phyloP scores from a whole-genome alignment of 306 rosid genomes.

The Alnus glutinosa region DNA sequence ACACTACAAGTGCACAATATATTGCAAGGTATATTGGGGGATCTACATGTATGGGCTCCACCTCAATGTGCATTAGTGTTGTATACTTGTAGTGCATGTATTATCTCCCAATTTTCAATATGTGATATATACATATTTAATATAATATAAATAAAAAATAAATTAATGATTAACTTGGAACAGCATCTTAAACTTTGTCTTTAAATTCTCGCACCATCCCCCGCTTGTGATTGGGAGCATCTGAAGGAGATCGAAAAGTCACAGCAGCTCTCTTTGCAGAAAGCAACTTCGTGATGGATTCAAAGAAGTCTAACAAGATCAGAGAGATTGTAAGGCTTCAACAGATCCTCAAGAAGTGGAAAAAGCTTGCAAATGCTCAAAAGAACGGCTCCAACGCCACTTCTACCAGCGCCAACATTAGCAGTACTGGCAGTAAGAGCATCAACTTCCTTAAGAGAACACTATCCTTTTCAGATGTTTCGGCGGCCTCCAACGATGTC shows the following conservation, averaged over 20 bases:
- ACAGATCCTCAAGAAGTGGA: slow-evolving; percentile 87
- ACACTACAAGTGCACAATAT: too few species aligned
- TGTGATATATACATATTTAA: neutral
- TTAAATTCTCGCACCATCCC: slow-evolving; percentile 40
- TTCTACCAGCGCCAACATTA: neutral
- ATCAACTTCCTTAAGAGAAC: slow-evolving; percentile 44
- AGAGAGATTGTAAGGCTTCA: slow-evolving; percentile 86
- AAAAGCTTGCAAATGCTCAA: slow-evolving; percentile 54
- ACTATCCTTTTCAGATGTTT: slow-evolving; percentile 39
- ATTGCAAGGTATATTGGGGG: too few species aligned
- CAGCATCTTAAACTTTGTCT: slow-evolving; percentile 22
- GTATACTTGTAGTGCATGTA: too few species aligned
- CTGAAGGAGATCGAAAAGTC: neutral
- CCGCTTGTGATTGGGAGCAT: slow-evolving; percentile 24
- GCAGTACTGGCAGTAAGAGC: slow-evolving; percentile 28
- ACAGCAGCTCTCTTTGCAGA: neutral
- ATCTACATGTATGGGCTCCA: too few species aligned
- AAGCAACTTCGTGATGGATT: slow-evolving; percentile 51
- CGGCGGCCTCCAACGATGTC: slow-evolving; percentile 3
- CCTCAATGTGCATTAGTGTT: too few species aligned
- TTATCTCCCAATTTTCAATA: too few species aligned
- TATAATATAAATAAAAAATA: slow-evolving; percentile 9
- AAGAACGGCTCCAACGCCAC: neutral
- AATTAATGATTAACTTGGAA: neutral
- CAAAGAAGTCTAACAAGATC: slow-evolving; percentile 80